phyloP scores from a whole-genome alignment of 768 basidiomycete genomes.

The Psilocybe cyanescens region DNA sequence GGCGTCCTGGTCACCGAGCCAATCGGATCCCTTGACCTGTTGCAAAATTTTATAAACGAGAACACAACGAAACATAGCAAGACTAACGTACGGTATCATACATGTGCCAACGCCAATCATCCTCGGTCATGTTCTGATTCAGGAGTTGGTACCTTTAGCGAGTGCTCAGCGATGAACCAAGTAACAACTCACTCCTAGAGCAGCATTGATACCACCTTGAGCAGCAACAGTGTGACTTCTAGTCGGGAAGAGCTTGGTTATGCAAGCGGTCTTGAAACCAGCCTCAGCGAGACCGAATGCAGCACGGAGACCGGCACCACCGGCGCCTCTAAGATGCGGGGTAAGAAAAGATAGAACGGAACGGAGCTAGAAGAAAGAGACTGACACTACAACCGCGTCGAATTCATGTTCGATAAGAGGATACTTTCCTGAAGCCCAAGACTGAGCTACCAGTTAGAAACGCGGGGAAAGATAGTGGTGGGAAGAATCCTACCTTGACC shows the following conservation, averaged over 20 bases:
- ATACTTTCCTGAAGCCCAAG: conserved; percentile 87
- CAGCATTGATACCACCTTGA: conserved; percentile 99
- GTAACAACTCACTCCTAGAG: conserved; percentile 73
- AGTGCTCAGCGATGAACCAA: conserved; percentile 2
- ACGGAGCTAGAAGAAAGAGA: conserved; percentile 22
- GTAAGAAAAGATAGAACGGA: conserved; percentile 10
- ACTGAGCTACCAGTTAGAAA: conserved; percentile 41
- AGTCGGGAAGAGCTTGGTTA: conserved; percentile 98
- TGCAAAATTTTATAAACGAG: conserved; percentile 19
- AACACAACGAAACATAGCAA: background rate
- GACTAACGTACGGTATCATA: conserved; percentile 78
- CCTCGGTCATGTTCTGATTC: conserved; percentile 94
- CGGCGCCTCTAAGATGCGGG: conserved; percentile 73
- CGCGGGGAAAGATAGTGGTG: conserved; percentile 11
- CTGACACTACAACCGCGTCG: conserved; percentile 98
- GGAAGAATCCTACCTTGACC: conserved; percentile 59
- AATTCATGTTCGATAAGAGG: conserved; percentile 98
- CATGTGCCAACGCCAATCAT: conserved; percentile 99
- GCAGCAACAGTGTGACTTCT: conserved; percentile 99
- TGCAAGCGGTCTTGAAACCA: conserved; percentile 98
- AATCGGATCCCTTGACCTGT: conserved; percentile 98
- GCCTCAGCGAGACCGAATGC: conserved; percentile 98
- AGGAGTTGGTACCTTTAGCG: conserved; percentile 7
- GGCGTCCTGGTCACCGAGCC: conserved; percentile 99
- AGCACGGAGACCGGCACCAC: conserved; percentile 96